Conservation (phyloP, 176 grass and related monocot species). For the Oryza brachyantha region DNA sequence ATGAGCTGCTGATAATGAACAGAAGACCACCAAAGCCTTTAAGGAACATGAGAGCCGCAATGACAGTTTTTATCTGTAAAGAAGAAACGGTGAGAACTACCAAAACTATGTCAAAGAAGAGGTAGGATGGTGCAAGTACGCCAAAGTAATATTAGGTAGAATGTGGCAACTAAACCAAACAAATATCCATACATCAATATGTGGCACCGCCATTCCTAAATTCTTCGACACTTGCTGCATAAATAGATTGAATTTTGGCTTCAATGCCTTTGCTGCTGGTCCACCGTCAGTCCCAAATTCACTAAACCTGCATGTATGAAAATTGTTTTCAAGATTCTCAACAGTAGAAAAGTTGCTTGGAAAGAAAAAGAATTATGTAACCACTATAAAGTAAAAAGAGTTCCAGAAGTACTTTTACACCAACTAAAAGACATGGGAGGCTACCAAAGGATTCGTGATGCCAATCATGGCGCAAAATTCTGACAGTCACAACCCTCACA, state of each 20-base stretch:
- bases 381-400: not conserved
- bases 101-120: not conserved
- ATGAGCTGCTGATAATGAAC: conserved; percentile 68
- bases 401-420: not conserved
- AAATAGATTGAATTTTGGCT: conserved; percentile 63
- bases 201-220: conserved; percentile 34
- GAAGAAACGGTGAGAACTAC: not conserved
- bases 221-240: conserved; percentile 45
- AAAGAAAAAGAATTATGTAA: not conserved
- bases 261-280: conserved; percentile 55
- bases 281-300: conserved; percentile 79
- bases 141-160: not conserved
- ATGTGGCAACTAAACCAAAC: not conserved
- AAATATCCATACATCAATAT: conserved; percentile 52
- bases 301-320: conserved; percentile 40
- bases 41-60: conserved; percentile 54
- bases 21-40: conserved; percentile 69
- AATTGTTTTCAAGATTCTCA: not conserved
- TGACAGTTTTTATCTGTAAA: conserved; percentile 64
- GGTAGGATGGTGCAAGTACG: not conserved
- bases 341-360: not conserved
- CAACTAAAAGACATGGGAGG: not conserved
- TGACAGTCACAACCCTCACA: not conserved
- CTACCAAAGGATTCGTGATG: not conserved
- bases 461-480: not conserved